Evolutionary conservation across 176 grass and related monocot species (phyloP), one percentile per base, ranked within the genome.

Genomic region (Saccharum officinarum): DNA sequence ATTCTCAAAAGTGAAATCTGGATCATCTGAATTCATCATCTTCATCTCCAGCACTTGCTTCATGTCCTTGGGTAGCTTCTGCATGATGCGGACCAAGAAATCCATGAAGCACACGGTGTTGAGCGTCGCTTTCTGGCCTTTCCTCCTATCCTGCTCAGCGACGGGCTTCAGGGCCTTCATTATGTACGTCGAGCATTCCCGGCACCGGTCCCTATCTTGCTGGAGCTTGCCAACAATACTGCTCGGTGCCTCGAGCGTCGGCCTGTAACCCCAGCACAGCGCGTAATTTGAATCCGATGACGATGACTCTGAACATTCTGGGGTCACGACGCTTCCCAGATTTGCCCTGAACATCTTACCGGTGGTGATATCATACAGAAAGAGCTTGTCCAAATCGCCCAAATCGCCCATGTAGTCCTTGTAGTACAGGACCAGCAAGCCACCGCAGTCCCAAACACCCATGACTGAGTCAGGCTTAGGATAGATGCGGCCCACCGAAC

Each of bases 211-310:
- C 9, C 14, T 1, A 7, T 61, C 18, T 10, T 39, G 33, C 4
- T 57, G 3, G 54, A 60, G 10, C 11, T 62, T 8, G 10, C 50
- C 50, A 9, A 59, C 34, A 36, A 41, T 16, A n/a, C 75, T 62
- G 5, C 12, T 14, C 1, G 75, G 75, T 26, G 54, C 39, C 36
- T 41, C 6, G 1, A 78, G 75, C 20, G 54, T 77, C 0, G 75
- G 75, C 36, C 13, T 61, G 52, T 77, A 77, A 39, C 65, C 79
- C 79, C 79, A 82, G 10, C 36, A 82, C 0, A 82, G 0, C 16
- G 49, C 4, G 49, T 34, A 34, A 34, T 34, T 34, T 34, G 4
- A 4, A 0, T 1, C 0, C 28, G 28, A 28, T 28, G 28, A 28
- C 0, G 1, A 6, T 30, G 49, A 20, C 1, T 26, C 49, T 4